Evolutionary conservation across 176 grass and related monocot genomes (phyloP), one percentile per base, ranked within the genome.

Genomic region (Oryza meyeriana): DNA sequence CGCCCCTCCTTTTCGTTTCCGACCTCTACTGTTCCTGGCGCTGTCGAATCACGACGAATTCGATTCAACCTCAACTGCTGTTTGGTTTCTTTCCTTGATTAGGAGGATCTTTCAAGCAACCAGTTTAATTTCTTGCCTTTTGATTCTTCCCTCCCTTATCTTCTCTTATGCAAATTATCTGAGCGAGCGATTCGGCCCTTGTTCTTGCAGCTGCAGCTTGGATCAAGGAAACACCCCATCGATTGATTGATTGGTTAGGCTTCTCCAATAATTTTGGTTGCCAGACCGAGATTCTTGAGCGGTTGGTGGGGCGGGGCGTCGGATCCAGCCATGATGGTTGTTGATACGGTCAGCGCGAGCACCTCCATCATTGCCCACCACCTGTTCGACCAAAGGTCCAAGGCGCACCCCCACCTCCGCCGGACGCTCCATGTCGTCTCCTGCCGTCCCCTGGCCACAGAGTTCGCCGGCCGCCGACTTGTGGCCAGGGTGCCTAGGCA

Each of bases 311-410:
- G 47, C 17, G 18, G 59, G n/a, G 70, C 76, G 42, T 64, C 28
- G 68, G 87, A 84, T 88, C 81, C 80, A 64, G 77, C 82, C 74
- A 81, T 69, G 78, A 90, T 88, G 90, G 50, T 84, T 38, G 75
- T 91, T 18, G 95, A 98, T 66, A 93, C 90, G 63, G 79, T 98
- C 79, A 86, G 86, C 71, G 90, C 90, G 31, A 93, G 90, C 86
- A 95, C 95, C 67, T 93, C 92, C 40, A 67, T 93, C n/a, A 81
- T 91, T 34, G 81, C 84, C 8, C 88, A 65, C 75, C 81, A 89
- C 82, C 86, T 89, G 79, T 78, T 86, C 67, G 77, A 94, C 71
- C 89, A 71, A 50, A 87, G 86, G 76, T 70, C 70, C 70, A 83
- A 52, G 52, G 50, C 68, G 35, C 55, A 36, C 67, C 64, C 18